phyloP scores from a whole-genome alignment of 345 rosid genomes.

The Salix viminalis region DNA sequence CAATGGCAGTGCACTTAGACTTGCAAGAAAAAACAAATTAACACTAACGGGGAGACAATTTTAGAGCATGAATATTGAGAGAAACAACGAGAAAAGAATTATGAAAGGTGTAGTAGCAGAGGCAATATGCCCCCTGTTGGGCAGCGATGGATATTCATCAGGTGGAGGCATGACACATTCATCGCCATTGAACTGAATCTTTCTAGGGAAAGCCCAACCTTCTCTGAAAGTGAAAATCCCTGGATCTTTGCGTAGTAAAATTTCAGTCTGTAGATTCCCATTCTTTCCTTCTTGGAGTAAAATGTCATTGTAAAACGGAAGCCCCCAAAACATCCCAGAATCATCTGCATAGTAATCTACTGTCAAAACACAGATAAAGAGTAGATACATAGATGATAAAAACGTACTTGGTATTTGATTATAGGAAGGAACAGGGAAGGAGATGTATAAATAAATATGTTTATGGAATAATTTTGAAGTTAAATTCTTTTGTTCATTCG shows the following conservation, averaged over 20 bases:
- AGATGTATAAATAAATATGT: no score
- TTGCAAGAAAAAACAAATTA: background rate
- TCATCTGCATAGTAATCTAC: constrained; percentile 42
- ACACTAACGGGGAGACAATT: no score
- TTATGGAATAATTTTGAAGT: no score
- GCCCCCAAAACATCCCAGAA: constrained; percentile 83
- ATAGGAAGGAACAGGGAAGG: background rate
- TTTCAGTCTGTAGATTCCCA: constrained; percentile 73
- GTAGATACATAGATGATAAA: no score
- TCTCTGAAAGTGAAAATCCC: constrained; percentile 50
- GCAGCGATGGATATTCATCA: constrained; percentile 64
- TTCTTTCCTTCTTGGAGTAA: constrained; percentile 51
- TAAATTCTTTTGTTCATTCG: background rate
- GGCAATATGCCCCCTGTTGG: constrained; percentile 28
- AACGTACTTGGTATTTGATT: no score
- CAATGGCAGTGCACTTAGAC: no score
- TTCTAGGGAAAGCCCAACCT: constrained; percentile 89
- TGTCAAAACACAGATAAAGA: background rate
- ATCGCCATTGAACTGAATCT: constrained; percentile 74
- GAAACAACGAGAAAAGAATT: constrained; percentile 12
- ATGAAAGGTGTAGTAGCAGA: background rate
- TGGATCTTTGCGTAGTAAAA: constrained; percentile 56
- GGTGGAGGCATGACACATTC: constrained; percentile 90
- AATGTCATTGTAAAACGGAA: constrained; percentile 64
- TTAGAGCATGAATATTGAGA: constrained; percentile 4